Conservation (phyloP, 2,329 filamentous ascomycete species). For the Aspergillus sp. region DNA sequence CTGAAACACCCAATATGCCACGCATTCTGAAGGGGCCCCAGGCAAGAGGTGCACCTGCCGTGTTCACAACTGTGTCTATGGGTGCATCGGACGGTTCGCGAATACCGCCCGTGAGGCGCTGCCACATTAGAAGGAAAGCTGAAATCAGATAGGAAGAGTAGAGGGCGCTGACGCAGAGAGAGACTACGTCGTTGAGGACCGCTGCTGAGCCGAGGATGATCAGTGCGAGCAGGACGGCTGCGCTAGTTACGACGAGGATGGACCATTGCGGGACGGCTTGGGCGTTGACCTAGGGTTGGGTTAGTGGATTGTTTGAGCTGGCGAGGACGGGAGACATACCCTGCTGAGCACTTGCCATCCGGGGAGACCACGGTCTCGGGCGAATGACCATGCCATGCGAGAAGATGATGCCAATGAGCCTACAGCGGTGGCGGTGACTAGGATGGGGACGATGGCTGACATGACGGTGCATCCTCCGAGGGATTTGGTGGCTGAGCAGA, state of each 20-base stretch:
- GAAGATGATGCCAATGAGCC: not conserved
- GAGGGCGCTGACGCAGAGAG: slow-evolving; percentile 5
- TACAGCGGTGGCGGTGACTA: not conserved
- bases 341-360: not conserved
- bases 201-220: slow-evolving; percentile 5
- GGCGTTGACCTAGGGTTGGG: not conserved
- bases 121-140: slow-evolving; percentile 3
- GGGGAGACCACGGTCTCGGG: slow-evolving; percentile 3
- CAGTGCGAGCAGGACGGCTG: not conserved
- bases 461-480: slow-evolving; percentile 3
- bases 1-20: not conserved
- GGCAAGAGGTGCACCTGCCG: not conserved
- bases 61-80: not conserved
- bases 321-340: not conserved
- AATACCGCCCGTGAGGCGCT: slow-evolving; percentile 2
- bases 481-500: not conserved
- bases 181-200: slow-evolving; percentile 2
- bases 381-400: slow-evolving; percentile 2
- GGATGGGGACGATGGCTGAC: slow-evolving; percentile 3
- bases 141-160: slow-evolving; percentile 5
- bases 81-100: not conserved
- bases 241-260: slow-evolving; percentile 2
- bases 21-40: slow-evolving; percentile 1
- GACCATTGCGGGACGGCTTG: slow-evolving; percentile 5
- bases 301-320: not conserved